These are phyloP conservation scores for Zea luxurians DNA, from an alignment of 176 grass and related monocot species.

Conservation along the genomic window DNA sequence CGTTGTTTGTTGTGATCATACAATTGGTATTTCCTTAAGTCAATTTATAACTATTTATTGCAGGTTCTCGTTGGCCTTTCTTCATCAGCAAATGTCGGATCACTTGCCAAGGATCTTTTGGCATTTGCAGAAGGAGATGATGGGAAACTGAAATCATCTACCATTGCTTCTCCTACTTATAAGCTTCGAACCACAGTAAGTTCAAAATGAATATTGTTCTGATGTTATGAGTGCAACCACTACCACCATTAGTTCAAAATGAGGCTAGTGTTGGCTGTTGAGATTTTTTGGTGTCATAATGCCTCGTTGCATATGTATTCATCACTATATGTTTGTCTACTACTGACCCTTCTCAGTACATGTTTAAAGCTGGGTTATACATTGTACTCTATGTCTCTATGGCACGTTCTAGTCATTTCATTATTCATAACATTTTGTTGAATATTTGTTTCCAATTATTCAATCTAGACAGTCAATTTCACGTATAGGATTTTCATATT, in stretches of 20 bases:
- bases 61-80: constrained; percentile 92
- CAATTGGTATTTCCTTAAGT: background rate
- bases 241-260: constrained; percentile 55
- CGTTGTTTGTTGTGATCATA: constrained; percentile 15
- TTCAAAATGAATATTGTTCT: constrained; percentile 34
- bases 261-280: background rate
- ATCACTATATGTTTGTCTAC: background rate
- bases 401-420: constrained; percentile 13
- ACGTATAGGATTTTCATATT: constrained; percentile 23
- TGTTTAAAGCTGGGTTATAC: constrained; percentile 3
- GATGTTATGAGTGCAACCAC: constrained; percentile 20
- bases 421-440: constrained; percentile 20
- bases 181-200: constrained; percentile 84
- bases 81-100: constrained; percentile 53
- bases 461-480: constrained; percentile 4
- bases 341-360: background rate
- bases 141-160: constrained; percentile 50
- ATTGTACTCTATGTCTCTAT: background rate
- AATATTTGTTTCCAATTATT: constrained; percentile 31
- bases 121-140: constrained; percentile 47
- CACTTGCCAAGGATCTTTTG: constrained; percentile 69
- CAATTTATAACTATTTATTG: constrained; percentile 10
- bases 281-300: constrained; percentile 5
- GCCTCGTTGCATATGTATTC: constrained; percentile 1
- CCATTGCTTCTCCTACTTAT: constrained; percentile 68